Conservation (phyloP, 1,284 basidiomycete species). For the Apiotrichum mycotoxinovorans region DNA sequence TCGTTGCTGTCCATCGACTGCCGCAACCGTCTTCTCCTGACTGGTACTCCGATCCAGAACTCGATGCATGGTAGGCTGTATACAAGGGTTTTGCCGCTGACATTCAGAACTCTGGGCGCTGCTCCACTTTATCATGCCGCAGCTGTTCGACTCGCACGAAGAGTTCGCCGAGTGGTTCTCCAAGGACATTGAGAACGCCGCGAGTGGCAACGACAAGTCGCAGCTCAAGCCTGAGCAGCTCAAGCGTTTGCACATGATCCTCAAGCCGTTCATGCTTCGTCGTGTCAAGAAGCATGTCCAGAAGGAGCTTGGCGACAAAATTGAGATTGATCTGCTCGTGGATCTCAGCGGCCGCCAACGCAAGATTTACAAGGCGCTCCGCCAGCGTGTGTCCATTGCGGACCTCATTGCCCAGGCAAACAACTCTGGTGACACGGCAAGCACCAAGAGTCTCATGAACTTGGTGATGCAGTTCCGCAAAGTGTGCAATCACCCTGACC, state of each 20-base stretch:
- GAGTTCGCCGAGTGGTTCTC: slow-evolving; percentile 99
- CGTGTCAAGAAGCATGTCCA: slow-evolving; percentile 98
- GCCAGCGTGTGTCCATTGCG: slow-evolving; percentile 89
- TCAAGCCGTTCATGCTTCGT: slow-evolving; percentile 99
- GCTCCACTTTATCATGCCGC: slow-evolving; percentile 99
- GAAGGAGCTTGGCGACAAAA: slow-evolving; percentile 99
- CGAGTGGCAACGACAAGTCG: slow-evolving; percentile 67
- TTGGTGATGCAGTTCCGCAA: slow-evolving; percentile 99
- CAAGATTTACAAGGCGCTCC: slow-evolving; percentile 82
- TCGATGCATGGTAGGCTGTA: slow-evolving; percentile 85
- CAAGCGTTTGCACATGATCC: slow-evolving; percentile 93
- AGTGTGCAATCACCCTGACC: slow-evolving; percentile 97
- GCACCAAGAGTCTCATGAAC: slow-evolving; percentile 80
- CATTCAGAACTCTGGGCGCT: slow-evolving; percentile 92
- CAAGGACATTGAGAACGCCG: slow-evolving; percentile 96
- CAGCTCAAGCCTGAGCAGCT: slow-evolving; percentile 90
- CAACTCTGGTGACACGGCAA: slow-evolving; percentile 70
- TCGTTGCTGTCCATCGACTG: slow-evolving; percentile 94
- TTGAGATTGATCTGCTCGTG: slow-evolving; percentile 93
- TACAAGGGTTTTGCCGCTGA: neutral
- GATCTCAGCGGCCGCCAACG: slow-evolving; percentile 92
- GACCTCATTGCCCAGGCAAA: slow-evolving; percentile 92
- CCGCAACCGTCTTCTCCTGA: slow-evolving; percentile 89
- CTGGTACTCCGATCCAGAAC: slow-evolving; percentile 98
- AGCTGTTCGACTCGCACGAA: slow-evolving; percentile 97